Evolutionary conservation across 2,329 filamentous ascomycete species (phyloP).

Genomic region (Fusarium neocosmosporiellum): DNA sequence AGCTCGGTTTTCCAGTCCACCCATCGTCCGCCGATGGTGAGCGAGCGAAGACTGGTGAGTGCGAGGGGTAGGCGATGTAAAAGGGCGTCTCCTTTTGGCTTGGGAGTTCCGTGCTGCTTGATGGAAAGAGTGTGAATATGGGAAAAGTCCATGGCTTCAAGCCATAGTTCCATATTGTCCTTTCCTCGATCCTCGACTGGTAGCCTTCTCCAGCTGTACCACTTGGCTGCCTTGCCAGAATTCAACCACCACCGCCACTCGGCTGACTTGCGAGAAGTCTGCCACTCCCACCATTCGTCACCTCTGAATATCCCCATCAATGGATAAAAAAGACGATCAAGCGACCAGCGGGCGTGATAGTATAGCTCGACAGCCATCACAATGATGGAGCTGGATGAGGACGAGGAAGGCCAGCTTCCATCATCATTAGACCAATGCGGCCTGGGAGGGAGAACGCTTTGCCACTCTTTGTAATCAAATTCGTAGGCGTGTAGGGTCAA

Average conservation of each 20-base stretch:
- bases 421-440: not conserved
- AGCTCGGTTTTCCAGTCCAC: not conserved
- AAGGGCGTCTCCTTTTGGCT: not conserved
- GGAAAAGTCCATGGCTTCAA: conserved; percentile 31
- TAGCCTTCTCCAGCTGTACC: not conserved
- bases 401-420: conserved; percentile 11
- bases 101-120: not conserved
- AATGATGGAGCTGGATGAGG: conserved; percentile 1
- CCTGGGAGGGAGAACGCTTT: not conserved
- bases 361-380: not conserved
- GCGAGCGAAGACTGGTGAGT: not conserved
- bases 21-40: conserved; percentile 6
- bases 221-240: not conserved
- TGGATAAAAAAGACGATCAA: not conserved
- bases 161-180: conserved; percentile 24
- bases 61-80: not conserved
- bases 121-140: conserved; percentile 17
- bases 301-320: not conserved
- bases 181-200: not conserved
- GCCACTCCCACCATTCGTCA: not conserved
- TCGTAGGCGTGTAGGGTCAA: not conserved
- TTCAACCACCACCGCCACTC: not conserved
- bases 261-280: not conserved
- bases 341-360: conserved; percentile 6
- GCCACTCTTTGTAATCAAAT: conserved; percentile 7